Conservation (phyloP, 1,284 basidiomycete genomes). For the Tausonia pullulans region DNA sequence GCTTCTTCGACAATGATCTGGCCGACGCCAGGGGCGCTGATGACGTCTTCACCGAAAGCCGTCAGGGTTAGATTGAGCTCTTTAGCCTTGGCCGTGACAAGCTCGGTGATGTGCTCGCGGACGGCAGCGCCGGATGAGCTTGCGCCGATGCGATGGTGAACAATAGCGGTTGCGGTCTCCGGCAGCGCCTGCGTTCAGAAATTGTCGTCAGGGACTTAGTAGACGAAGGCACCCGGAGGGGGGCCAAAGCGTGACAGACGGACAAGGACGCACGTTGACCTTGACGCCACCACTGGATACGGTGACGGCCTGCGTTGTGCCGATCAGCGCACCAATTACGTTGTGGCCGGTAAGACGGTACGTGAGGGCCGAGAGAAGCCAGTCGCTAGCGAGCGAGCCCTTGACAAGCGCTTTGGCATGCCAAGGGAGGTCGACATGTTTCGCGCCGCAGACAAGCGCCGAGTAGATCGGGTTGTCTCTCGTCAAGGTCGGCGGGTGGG, state of each 20-base stretch:
- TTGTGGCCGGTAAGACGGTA: conserved; percentile 21
- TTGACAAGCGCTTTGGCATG: conserved; percentile 22
- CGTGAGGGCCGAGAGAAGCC: conserved; percentile 25
- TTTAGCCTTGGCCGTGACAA: conserved; percentile 25
- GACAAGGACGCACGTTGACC: conserved; percentile 27
- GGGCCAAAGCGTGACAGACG: too few species aligned
- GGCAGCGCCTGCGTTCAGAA: too few species aligned
- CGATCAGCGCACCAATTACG: conserved; percentile 25
- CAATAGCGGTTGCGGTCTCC: conserved; percentile 27
- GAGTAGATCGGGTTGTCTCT: conserved; percentile 20
- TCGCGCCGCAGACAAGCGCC: conserved; percentile 24
- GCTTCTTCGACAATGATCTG: conserved; percentile 25
- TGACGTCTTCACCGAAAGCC: conserved; percentile 26
- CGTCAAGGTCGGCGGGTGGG: conserved; percentile 25
- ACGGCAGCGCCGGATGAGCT: conserved; percentile 26
- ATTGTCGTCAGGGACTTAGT: too few species aligned
- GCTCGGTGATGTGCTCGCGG: conserved; percentile 24
- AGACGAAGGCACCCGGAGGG: not conserved
- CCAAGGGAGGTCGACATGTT: conserved; percentile 19
- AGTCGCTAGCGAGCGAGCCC: conserved; percentile 23
- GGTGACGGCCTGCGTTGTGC: conserved; percentile 32
- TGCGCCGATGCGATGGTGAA: conserved; percentile 32
- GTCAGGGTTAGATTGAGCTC: conserved; percentile 28
- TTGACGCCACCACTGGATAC: conserved; percentile 31
- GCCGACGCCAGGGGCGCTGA: conserved; percentile 17